These are phyloP conservation scores for Cnidoscolus chayamansa DNA, from an alignment of 441 rosid genomes.

Conservation along the genomic window DNA sequence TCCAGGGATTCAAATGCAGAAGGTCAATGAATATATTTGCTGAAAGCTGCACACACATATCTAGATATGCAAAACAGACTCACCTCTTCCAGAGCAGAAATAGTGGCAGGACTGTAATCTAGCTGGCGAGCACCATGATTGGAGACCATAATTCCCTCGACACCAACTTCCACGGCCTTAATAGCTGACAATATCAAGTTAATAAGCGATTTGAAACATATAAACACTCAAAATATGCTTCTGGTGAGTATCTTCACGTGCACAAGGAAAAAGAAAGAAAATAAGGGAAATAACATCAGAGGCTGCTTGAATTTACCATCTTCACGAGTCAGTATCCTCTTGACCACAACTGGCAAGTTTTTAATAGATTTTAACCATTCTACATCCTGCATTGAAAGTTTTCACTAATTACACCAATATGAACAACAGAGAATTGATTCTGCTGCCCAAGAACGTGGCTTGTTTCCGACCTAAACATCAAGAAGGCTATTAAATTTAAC, in stretches of 20 bases:
- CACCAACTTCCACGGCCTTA: constrained; percentile 49
- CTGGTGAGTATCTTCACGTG: neutral
- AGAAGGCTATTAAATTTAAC: neutral
- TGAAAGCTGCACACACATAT: neutral
- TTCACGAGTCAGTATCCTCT: constrained; percentile 72
- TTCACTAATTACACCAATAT: neutral
- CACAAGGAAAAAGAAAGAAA: neutral
- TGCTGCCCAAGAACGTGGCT: neutral
- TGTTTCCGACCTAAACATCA: too few relatives aligned
- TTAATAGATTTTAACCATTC: constrained; percentile 75
- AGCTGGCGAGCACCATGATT: constrained; percentile 63
- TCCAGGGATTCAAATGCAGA: constrained; percentile 3
- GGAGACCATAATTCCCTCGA: constrained; percentile 48
- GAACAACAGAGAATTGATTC: neutral
- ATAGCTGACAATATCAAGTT: constrained; percentile 32
- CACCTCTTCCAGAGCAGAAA: constrained; percentile 49
- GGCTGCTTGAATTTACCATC: constrained; percentile 52
- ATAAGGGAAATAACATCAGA: constrained; percentile 6
- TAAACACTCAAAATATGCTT: neutral
- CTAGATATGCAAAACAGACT: neutral
- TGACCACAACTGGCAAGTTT: constrained; percentile 66
- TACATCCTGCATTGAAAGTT: constrained; percentile 47
- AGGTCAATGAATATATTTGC: too few relatives aligned
- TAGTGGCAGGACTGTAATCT: constrained; percentile 48
- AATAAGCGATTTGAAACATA: neutral